Evolutionary conservation across 768 basidiomycete species (phyloP), one percentile per base, ranked within the genome.

Genomic region (Tylopilus cervinicoccineus): DNA sequence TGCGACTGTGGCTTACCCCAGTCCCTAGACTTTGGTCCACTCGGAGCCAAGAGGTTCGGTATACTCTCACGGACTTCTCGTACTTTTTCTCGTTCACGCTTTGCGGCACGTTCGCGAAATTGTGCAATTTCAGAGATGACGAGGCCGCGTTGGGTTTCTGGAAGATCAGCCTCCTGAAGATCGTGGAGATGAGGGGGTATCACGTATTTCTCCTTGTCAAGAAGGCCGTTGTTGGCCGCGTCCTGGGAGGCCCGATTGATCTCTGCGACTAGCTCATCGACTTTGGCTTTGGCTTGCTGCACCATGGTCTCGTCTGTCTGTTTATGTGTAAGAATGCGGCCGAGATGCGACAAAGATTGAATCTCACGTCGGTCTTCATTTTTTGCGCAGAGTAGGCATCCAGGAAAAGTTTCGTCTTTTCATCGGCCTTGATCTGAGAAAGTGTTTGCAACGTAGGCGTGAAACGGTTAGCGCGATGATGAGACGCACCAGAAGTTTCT

Each of bases 111-210:
- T 69, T 97, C 93, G 50, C 96, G 81, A 69, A 99, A 99, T 58
- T 92, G 86, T 0, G 93, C 93, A 52, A 99, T 99, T 64, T 97
- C 93, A 26, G 89, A 91, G 53, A 97, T 89, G 52, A 98, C 93
- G 45, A 93, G 84, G 6, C 88, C 92, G 29, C 95, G 86, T 59
- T 81, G 75, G 0, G 90, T 90, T 71, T 99, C 96, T 20, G 96
- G 95, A 36, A 99, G 79, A 63, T 99, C 96, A 44, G 93, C 90
- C 71, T 96, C 93, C 63, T 93, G 88, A 36, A 99, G 77, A 70
- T 98, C 96, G 69, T 92, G 91, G 17, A 98, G 78, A 70, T 99
- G 96, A n/a, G 91, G 89, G 22, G 93, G 93, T 36, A 96, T 91
- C 53, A 90, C 78, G 64, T 90, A 89, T 77, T 86, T 84, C 69